A percentile compares a stretch with the other conserved stretches of the same genome.
phyloP scores from a whole-genome alignment of 805 yeast genomes.

The Pichia heedii region DNA sequence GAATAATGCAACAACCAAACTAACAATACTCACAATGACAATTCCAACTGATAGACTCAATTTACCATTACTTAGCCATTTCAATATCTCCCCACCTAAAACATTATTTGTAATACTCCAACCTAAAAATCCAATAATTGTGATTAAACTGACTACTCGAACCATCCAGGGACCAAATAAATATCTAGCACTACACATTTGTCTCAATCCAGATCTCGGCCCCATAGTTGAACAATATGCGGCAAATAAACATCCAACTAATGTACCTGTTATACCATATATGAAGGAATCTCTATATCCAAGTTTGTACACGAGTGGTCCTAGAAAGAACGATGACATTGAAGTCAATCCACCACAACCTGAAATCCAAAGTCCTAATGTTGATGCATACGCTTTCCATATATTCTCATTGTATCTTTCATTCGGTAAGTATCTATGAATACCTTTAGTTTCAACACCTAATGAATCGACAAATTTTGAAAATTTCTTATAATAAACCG shows the following conservation, averaged over 20 bases:
- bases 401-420: conserved; percentile 28
- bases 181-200: conserved; percentile 75
- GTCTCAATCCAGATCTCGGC: conserved; percentile 83
- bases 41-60: conserved; percentile 71
- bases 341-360: conserved; percentile 87
- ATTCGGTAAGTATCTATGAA: conserved; percentile 62
- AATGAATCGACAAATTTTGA: conserved; percentile 38
- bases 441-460: conserved; percentile 71
- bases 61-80: conserved; percentile 52
- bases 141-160: conserved; percentile 60
- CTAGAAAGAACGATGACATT: conserved; percentile 74
- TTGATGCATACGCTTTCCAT: conserved; percentile 27
- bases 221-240: conserved; percentile 85
- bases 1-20: conserved; percentile 61
- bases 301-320: conserved; percentile 61
- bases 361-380: conserved; percentile 71
- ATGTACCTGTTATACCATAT: conserved; percentile 53
- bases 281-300: conserved; percentile 57
- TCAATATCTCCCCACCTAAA: conserved; percentile 77
- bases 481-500: conserved; percentile 10
- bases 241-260: conserved; percentile 67
- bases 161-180: conserved; percentile 84
- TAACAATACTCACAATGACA: conserved; percentile 53
- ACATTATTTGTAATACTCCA: conserved; percentile 92
- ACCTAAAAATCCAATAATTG: conserved; percentile 74